Evolutionary conservation across 129 eudicot species (phyloP).

Genomic region (Escallonia herrerae): DNA sequence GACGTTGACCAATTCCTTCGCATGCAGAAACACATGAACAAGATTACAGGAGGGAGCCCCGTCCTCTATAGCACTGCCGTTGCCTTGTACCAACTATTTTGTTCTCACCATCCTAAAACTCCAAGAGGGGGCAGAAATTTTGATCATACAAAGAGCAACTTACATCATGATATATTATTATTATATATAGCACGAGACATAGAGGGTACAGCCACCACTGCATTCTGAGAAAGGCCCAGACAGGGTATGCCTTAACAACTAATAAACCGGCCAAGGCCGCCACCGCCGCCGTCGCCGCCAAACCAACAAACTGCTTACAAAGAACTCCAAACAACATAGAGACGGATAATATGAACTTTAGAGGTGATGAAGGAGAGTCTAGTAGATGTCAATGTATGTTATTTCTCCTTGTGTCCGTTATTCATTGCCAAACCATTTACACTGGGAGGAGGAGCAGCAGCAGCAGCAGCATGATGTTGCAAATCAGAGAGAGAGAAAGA

Average conservation of each 20-base stretch:
- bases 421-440: conserved; percentile 22
- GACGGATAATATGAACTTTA: too few species aligned
- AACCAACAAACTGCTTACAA: conserved; percentile 15
- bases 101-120: too few species aligned
- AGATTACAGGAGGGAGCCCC: too few species aligned
- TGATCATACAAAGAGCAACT: too few species aligned
- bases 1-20: too few species aligned
- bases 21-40: too few species aligned
- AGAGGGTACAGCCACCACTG: conserved; percentile 19
- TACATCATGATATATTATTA: not conserved
- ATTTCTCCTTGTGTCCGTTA: conserved; percentile 13
- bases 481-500: conserved; percentile 78
- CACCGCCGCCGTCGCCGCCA: conserved; percentile 18
- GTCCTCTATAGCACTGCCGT: too few species aligned
- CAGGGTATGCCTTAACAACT: conserved; percentile 11
- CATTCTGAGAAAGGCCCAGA: conserved; percentile 28
- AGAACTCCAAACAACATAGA: conserved; percentile 10
- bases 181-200: conserved; percentile 20
- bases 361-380: too few species aligned
- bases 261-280: conserved; percentile 30
- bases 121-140: too few species aligned
- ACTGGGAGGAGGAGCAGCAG: conserved; percentile 14
- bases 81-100: too few species aligned
- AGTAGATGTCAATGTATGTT: conserved; percentile 14
- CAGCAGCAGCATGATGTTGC: conserved; percentile 40